Evolutionary conservation across 257 asterid genomes (phyloP).

Genomic region (Euphrasia confusa): DNA sequence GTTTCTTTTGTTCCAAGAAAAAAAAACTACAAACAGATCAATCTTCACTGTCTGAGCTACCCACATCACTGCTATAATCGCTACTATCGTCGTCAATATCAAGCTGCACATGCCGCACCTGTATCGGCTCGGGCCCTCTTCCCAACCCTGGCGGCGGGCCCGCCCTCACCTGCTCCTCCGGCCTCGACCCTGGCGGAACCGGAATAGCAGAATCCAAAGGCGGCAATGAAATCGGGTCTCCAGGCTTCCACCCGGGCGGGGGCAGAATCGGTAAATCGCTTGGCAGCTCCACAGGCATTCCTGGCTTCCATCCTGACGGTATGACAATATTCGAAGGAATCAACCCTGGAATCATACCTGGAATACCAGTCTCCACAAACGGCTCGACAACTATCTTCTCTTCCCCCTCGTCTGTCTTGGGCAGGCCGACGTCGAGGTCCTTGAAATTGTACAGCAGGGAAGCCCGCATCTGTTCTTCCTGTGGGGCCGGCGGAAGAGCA

Average conservation of each 20-base stretch:
- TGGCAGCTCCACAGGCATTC: conserved; percentile 90
- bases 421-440: conserved; percentile 72
- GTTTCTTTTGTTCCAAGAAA: background rate
- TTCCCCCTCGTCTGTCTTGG: conserved; percentile 54
- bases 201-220: conserved; percentile 55
- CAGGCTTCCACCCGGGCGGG: conserved; percentile 96
- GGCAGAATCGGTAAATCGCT: conserved; percentile 65
- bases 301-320: conserved; percentile 92
- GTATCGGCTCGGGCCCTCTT: conserved; percentile 69
- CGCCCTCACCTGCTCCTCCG: conserved; percentile 48
- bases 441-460: conserved; percentile 63
- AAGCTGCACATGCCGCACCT: conserved; percentile 88
- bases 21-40: conserved; percentile 14
- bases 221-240: conserved; percentile 74
- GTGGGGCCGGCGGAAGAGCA: conserved; percentile 95
- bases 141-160: conserved; percentile 42
- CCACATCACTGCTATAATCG: conserved; percentile 65
- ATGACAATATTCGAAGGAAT: conserved; percentile 62
- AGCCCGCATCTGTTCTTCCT: conserved; percentile 97
- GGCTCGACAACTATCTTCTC: conserved; percentile 54
- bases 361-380: conserved; percentile 35
- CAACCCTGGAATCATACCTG: conserved; percentile 39
- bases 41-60: conserved; percentile 74
- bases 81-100: conserved; percentile 81
- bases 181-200: conserved; percentile 40